Percentiles rank a stretch among this genome's conserved stretches.
Evolutionary conservation across 2,329 filamentous ascomycete genomes (phyloP).

Genomic region (Aureobasidium pullulans): DNA sequence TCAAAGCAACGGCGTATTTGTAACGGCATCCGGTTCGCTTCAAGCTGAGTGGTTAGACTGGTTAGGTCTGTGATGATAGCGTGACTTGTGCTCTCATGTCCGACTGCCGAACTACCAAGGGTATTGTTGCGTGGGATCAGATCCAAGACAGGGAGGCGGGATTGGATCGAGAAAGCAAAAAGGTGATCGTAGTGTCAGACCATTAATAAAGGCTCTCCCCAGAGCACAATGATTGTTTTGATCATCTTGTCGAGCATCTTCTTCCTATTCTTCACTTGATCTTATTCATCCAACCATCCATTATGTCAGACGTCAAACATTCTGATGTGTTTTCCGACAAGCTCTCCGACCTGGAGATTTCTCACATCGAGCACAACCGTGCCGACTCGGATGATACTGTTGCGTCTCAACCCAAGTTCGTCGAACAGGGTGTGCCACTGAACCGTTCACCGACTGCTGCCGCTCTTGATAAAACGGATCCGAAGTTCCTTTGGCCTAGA

Average conservation of each 20-base stretch:
- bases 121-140: neutral
- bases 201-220: neutral
- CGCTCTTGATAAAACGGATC: conserved; percentile 20
- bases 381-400: conserved; percentile 16
- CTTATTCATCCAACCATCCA: neutral
- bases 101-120: neutral
- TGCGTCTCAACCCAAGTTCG: conserved; percentile 13
- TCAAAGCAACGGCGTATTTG: conserved; percentile 2
- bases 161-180: neutral
- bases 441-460: conserved; percentile 24
- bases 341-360: conserved; percentile 15
- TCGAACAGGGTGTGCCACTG: conserved; percentile 22
- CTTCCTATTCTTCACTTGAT: neutral
- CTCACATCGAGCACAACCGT: conserved; percentile 19
- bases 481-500: conserved; percentile 45
- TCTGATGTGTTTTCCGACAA: neutral
- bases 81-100: conserved; percentile 2
- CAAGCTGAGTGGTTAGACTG: neutral
- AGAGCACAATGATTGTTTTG: neutral
- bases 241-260: neutral
- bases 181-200: neutral
- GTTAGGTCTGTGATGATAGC: conserved; percentile 7
- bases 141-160: conserved; percentile 3
- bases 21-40: neutral
- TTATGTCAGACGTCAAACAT: neutral